Evolutionary conservation across 2,329 filamentous ascomycete genomes (phyloP).

Genomic region (Plenodomus tracheiphilus): DNA sequence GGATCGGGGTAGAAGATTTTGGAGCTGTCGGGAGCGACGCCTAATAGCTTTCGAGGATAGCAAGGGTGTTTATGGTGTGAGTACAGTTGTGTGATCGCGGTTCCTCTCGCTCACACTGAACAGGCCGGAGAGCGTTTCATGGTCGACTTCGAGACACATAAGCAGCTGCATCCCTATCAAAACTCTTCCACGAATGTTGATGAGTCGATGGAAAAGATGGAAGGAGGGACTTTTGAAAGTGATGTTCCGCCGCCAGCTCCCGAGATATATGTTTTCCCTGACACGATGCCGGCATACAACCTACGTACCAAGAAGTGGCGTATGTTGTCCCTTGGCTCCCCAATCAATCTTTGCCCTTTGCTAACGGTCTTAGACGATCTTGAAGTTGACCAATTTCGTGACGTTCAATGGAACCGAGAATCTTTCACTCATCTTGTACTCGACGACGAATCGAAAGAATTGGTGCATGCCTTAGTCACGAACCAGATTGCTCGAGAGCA

Average conservation of each 20-base stretch:
- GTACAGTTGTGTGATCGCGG: neutral
- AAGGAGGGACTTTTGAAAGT: constrained; percentile 53
- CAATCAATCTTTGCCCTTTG: too few relatives aligned
- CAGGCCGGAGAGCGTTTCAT: constrained; percentile 8
- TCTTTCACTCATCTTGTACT: constrained; percentile 9
- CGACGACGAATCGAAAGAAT: constrained; percentile 8
- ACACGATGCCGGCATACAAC: constrained; percentile 3
- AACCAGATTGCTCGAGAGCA: constrained; percentile 4
- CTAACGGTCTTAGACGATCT: too few relatives aligned
- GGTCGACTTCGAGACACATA: constrained; percentile 9
- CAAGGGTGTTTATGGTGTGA: constrained; percentile 2
- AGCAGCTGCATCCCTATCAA: constrained; percentile 5
- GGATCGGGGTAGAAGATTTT: constrained; percentile 6
- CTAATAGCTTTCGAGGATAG: constrained; percentile 4
- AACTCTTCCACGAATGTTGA: too few relatives aligned
- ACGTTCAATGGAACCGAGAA: constrained; percentile 12
- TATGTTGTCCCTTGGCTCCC: too few relatives aligned
- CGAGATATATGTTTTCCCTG: constrained; percentile 6
- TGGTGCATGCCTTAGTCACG: constrained; percentile 8
- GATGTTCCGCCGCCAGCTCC: constrained; percentile 46
- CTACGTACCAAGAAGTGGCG: constrained; percentile 10
- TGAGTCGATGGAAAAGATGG: too few relatives aligned
- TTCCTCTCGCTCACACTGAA: neutral
- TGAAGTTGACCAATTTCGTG: constrained; percentile 5
- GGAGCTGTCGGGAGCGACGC: constrained; percentile 5